Percentiles rank a stretch among this genome's conserved stretches.
phyloP scores from a whole-genome alignment of 2,329 filamentous ascomycete genomes.

The Xylaria sp. region DNA sequence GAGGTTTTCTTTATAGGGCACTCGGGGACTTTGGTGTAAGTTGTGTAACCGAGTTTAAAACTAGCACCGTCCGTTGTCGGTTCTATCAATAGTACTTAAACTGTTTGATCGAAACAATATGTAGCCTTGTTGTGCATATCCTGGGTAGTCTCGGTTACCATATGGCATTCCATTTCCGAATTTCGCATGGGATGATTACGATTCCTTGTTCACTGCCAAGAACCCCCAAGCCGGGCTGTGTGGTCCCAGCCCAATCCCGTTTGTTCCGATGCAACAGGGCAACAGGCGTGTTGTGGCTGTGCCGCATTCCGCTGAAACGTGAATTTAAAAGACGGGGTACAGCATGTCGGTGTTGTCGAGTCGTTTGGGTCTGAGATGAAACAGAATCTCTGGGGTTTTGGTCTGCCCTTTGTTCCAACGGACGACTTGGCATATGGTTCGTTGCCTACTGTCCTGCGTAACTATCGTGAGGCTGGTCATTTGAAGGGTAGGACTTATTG shows the following conservation, averaged over 20 bases:
- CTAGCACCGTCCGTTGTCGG: background rate
- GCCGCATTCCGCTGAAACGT: slow-evolving; percentile 25
- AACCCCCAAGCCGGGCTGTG: slow-evolving; percentile 15
- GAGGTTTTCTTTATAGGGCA: background rate
- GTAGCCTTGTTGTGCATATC: background rate
- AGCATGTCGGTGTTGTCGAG: background rate
- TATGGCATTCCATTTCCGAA: background rate
- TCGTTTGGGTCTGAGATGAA: slow-evolving; percentile 21
- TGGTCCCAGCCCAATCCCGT: slow-evolving; percentile 16
- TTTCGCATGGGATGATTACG: background rate
- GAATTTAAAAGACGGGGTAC: slow-evolving; percentile 29
- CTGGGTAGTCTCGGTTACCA: background rate
- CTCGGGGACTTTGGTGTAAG: background rate
- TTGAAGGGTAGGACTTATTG: background rate
- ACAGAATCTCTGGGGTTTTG: slow-evolving; percentile 22
- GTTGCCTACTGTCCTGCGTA: no score
- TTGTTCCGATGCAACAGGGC: slow-evolving; percentile 22
- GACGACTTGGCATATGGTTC: background rate
- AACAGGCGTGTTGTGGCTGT: slow-evolving; percentile 16
- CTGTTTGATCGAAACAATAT: background rate
- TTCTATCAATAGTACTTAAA: background rate
- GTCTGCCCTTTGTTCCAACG: slow-evolving; percentile 14
- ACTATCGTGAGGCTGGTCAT: background rate
- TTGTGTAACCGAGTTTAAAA: background rate
- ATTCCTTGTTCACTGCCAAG: slow-evolving; percentile 9